Percentiles rank a stretch among this genome's conserved stretches.
Evolutionary conservation across 1,284 basidiomycete genomes (phyloP).

Genomic region (Tranzscheliella williamsii): DNA sequence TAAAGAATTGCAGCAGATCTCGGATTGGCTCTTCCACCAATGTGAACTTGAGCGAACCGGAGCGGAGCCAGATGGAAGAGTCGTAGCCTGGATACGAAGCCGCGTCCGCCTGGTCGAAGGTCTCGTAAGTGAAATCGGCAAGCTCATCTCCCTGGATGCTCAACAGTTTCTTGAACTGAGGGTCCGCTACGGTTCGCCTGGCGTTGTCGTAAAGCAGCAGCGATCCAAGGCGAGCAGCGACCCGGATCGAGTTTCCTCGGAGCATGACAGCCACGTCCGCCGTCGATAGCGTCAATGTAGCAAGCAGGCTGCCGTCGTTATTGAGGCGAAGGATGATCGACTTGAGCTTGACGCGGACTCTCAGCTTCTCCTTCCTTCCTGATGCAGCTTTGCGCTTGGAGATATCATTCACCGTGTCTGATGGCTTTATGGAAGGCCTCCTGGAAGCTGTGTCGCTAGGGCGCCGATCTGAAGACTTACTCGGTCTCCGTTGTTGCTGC

Average conservation of each 20-base stretch:
- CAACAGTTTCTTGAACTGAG: conserved; percentile 79
- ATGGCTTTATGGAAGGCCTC: conserved; percentile 17
- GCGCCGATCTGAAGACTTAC: conserved; percentile 28
- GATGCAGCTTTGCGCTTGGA: conserved; percentile 8
- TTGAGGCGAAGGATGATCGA: conserved; percentile 84
- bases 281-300: conserved; percentile 86
- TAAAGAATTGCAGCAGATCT: conserved; percentile 80
- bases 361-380: conserved; percentile 69
- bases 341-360: conserved; percentile 81
- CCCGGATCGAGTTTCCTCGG: conserved; percentile 73
- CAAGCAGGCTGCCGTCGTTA: conserved; percentile 74
- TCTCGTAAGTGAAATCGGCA: conserved; percentile 93
- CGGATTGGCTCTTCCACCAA: conserved; percentile 86
- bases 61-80: conserved; percentile 79
- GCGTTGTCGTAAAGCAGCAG: conserved; percentile 81
- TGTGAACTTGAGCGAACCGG: conserved; percentile 88
- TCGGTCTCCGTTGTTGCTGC: conserved; percentile 20
- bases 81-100: conserved; percentile 79
- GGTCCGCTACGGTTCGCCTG: conserved; percentile 65
- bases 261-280: conserved; percentile 84
- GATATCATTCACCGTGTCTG: conserved; percentile 5
- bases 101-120: conserved; percentile 70
- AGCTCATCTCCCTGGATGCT: conserved; percentile 95
- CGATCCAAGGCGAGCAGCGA: conserved; percentile 83
- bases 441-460: conserved; percentile 27